Conservation (phyloP, 1,284 basidiomycete species). For the Leccinum colubrinum region DNA sequence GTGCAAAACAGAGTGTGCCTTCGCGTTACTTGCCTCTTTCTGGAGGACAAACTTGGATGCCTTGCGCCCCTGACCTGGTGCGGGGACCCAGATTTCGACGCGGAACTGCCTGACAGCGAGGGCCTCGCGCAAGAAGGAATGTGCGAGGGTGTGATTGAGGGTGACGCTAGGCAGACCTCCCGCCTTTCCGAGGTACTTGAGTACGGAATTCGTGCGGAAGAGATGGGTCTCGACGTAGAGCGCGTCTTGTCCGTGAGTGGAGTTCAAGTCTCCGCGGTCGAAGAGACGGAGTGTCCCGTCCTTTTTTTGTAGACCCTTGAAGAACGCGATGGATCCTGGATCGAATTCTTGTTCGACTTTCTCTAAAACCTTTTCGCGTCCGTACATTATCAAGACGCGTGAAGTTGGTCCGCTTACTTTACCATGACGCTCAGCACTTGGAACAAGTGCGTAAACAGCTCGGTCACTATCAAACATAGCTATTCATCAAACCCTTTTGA, state of each 20-base stretch:
- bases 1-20: background rate
- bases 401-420: conserved; percentile 22
- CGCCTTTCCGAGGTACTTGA: conserved; percentile 73
- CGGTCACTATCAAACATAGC: no score
- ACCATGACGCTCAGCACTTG: no score
- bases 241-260: conserved; percentile 88
- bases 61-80: conserved; percentile 73
- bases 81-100: conserved; percentile 90
- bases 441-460: no score
- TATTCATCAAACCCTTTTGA: no score
- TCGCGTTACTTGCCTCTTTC: conserved; percentile 62
- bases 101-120: conserved; percentile 89
- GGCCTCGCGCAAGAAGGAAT: conserved; percentile 86
- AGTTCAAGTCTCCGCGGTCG: conserved; percentile 84
- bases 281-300: conserved; percentile 83
- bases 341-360: conserved; percentile 47
- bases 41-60: conserved; percentile 70
- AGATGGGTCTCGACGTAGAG: conserved; percentile 84
- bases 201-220: conserved; percentile 82
- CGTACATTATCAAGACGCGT: conserved; percentile 52
- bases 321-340: conserved; percentile 77
- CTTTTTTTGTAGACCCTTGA: conserved; percentile 62
- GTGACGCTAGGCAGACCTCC: conserved; percentile 76
- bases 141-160: conserved; percentile 80
- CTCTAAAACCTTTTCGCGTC: conserved; percentile 49